Conservation (phyloP, 495 filamentous ascomycete species). For the Penicillium herquei region DNA sequence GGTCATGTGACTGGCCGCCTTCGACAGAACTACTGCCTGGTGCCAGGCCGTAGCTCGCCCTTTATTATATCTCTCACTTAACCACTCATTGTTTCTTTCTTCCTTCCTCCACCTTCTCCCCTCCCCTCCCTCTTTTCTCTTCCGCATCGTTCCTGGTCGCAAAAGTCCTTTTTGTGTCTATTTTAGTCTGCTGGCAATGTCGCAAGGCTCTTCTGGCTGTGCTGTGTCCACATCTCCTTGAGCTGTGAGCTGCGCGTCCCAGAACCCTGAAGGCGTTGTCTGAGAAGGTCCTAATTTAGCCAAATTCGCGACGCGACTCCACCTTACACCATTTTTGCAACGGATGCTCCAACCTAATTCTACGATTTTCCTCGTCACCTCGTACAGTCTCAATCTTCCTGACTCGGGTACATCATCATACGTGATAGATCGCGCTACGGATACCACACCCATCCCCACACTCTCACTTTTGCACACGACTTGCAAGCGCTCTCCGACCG, state of each 20-base stretch:
- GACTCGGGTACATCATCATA: too few relatives aligned
- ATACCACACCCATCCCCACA: too few relatives aligned
- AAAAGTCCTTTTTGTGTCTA: constrained; percentile 6
- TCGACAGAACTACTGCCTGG: not conserved
- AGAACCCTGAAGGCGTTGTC: constrained; percentile 3
- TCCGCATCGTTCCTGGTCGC: not conserved
- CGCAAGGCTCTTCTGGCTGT: constrained; percentile 12
- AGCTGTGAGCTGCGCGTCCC: constrained; percentile 22
- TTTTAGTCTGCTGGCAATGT: constrained; percentile 17
- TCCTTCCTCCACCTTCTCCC: not conserved
- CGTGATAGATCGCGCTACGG: too few relatives aligned
- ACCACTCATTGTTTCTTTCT: not conserved
- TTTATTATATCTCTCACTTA: not conserved
- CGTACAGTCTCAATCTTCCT: too few relatives aligned
- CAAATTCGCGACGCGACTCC: not conserved
- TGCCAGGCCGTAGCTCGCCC: not conserved
- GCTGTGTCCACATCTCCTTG: constrained; percentile 23
- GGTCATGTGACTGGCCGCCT: not conserved
- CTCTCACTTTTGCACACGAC: too few relatives aligned
- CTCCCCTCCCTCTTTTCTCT: not conserved
- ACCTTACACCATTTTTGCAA: too few relatives aligned
- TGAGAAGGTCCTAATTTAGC: not conserved
- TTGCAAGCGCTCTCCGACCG: too few relatives aligned
- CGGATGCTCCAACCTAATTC: too few relatives aligned
- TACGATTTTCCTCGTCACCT: too few relatives aligned